A percentile compares a stretch with the other conserved stretches of the same genome.
Evolutionary conservation across 306 rosid genomes (phyloP).

Genomic region (Prunus campanulata): DNA sequence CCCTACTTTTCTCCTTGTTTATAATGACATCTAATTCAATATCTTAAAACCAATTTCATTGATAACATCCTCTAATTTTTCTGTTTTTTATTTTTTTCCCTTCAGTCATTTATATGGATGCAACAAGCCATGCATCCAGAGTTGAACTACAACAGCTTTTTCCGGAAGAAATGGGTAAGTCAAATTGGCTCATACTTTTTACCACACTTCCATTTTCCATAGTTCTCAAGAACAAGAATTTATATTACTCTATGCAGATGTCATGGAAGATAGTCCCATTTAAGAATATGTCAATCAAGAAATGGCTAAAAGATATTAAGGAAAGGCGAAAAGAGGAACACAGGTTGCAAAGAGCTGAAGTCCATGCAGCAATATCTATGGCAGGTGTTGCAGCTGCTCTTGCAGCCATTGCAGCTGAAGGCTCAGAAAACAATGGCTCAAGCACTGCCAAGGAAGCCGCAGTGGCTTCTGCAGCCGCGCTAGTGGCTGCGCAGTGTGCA

Average conservation of each 20-base stretch:
- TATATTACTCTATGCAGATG: conserved; percentile 40
- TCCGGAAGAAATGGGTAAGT: conserved; percentile 82
- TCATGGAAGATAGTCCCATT: conserved; percentile 83
- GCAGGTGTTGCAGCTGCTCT: conserved; percentile 97
- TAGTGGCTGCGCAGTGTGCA: conserved; percentile 88
- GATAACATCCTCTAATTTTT: neutral
- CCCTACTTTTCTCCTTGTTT: too few relatives aligned
- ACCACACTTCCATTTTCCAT: neutral
- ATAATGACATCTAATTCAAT: neutral
- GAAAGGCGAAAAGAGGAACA: conserved; percentile 66
- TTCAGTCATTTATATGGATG: conserved; percentile 95
- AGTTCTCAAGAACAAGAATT: neutral
- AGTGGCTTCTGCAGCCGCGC: conserved; percentile 81
- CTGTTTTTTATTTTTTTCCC: neutral
- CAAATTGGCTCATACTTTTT: neutral
- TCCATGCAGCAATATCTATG: conserved; percentile 88
- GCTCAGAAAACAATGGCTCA: conserved; percentile 35
- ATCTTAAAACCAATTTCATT: neutral
- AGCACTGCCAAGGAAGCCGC: conserved; percentile 62
- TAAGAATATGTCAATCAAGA: conserved; percentile 69
- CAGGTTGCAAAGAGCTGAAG: conserved; percentile 78
- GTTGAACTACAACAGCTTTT: conserved; percentile 73
- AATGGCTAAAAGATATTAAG: conserved; percentile 85
- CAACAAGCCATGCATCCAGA: conserved; percentile 99
- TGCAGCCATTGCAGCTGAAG: conserved; percentile 77